Conservation (phyloP, 2,329 filamentous ascomycete species). For the Leptodontidium sp. region DNA sequence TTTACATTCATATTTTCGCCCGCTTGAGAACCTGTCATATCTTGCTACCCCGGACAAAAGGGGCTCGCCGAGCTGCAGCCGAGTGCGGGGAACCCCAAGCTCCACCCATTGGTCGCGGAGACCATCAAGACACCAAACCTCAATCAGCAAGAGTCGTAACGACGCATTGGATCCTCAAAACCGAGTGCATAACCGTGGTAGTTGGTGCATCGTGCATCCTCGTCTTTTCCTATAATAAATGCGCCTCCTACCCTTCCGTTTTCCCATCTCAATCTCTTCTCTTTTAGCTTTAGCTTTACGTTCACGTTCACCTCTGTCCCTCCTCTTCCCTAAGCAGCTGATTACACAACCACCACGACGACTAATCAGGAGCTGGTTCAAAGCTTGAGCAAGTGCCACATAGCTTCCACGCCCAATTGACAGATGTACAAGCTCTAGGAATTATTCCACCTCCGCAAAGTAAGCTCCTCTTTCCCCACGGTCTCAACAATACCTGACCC, state of each 20-base stretch:
- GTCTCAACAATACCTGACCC: background rate
- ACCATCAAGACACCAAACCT: background rate
- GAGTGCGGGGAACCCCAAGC: slow-evolving; percentile 11
- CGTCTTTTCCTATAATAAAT: slow-evolving; percentile 1
- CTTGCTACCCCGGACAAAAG: slow-evolving; percentile 5
- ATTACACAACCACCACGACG: background rate
- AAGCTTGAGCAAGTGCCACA: slow-evolving; percentile 20
- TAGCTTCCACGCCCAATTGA: background rate
- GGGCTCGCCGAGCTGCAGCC: background rate
- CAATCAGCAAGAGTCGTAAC: slow-evolving; percentile 1
- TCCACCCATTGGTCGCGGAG: background rate
- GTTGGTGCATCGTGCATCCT: background rate
- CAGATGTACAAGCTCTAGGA: background rate
- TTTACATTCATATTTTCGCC: background rate
- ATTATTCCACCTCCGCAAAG: background rate
- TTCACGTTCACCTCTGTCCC: slow-evolving; percentile 5
- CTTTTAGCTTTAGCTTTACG: background rate
- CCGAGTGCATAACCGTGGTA: slow-evolving; percentile 3
- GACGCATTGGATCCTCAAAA: slow-evolving; percentile 8
- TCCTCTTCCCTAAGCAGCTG: slow-evolving; percentile 7
- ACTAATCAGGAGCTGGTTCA: background rate
- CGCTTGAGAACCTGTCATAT: background rate
- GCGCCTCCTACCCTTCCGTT: background rate
- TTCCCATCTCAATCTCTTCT: slow-evolving; percentile 13
- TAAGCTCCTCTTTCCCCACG: background rate